Conservation (phyloP, 805 yeast species). For the Wickerhamiella vanderwaltii region DNA sequence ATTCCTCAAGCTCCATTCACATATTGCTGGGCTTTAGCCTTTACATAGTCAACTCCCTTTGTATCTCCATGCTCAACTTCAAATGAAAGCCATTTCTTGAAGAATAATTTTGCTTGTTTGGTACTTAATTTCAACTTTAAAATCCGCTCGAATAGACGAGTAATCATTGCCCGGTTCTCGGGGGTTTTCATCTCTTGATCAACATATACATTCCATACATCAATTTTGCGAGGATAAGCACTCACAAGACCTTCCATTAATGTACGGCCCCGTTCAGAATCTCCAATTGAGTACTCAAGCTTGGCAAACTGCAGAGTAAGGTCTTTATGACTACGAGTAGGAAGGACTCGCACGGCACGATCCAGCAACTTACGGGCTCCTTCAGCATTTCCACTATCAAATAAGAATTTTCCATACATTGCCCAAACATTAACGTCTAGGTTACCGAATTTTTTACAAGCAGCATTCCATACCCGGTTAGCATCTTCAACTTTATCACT, state of each 20-base stretch:
- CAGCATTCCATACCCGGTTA: conserved; percentile 48
- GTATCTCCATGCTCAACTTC: conserved; percentile 61
- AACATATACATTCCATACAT: conserved; percentile 87
- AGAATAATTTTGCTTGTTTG: conserved; percentile 90
- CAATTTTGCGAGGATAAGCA: conserved; percentile 84
- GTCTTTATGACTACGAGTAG: conserved; percentile 31
- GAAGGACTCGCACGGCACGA: conserved; percentile 49
- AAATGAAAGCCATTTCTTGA: conserved; percentile 77
- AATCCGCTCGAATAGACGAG: conserved; percentile 73
- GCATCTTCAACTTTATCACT: conserved; percentile 66
- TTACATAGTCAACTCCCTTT: conserved; percentile 68
- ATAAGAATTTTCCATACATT: conserved; percentile 61
- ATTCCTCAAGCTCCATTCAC: conserved; percentile 29
- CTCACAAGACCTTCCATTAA: conserved; percentile 83
- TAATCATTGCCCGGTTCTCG: conserved; percentile 50
- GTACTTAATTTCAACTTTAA: conserved; percentile 50
- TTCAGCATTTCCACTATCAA: conserved; percentile 39
- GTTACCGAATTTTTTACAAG: conserved; percentile 69
- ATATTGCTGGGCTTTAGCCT: conserved; percentile 79
- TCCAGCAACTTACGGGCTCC: conserved; percentile 55
- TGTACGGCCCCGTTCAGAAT: conserved; percentile 87
- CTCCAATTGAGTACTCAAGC: conserved; percentile 69
- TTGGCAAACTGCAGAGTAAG: conserved; percentile 81
- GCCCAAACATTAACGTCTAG: conserved; percentile 66
- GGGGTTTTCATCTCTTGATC: conserved; percentile 76